Evolutionary conservation across 108 stramenopile genomes (phyloP), one percentile per base, ranked within the genome.

Genomic region (Conticribra guillardii): DNA sequence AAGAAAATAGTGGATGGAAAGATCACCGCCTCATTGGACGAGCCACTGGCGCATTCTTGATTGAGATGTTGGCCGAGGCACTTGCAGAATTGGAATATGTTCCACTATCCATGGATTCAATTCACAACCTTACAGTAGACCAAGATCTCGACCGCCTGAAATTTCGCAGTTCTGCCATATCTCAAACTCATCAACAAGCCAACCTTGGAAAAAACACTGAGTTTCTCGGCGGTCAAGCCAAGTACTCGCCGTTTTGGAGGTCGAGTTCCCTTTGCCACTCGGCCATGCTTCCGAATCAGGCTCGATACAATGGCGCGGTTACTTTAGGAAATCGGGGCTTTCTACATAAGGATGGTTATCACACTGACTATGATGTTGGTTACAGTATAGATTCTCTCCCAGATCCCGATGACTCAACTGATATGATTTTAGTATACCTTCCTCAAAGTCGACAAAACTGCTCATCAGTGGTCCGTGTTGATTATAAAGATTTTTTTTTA

Each of bases 221-320:
- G 0, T 63, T 63, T 49, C 29, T 63, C 7, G 62, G 62, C 0
- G 62, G 48, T 14, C 48, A 34, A 5, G 62, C 9, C 19, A 48
- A 26, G 18, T 63, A 47, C n/a, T 63, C 62, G 1, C 62, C 62
- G 26, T 63, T 67, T 46, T 67, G 56, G 55, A 67, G 50, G 32
- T 32, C 54, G n/a, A 55, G n/a, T 34, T 19, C 45, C 2, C 27
- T 55, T 26, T 67, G 66, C 17, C 53, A 29, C 30, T 27, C 66
- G 7, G 66, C 66, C 18, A 15, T 67, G 66, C 66, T 67, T 31
- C 66, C 66, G 0, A 58, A 45, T 55, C 66, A 67, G 30, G 66
- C 54, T 57, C 53, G 66, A n/a, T 67, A 55, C 27, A 48, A 54
- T 18, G 66, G 66, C 26, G 28, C 46, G 5, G 46, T 18, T 17